Evolutionary conservation across 306 rosid species (phyloP), one percentile per base, ranked within the genome.

Genomic region (Cucurbita moschata): DNA sequence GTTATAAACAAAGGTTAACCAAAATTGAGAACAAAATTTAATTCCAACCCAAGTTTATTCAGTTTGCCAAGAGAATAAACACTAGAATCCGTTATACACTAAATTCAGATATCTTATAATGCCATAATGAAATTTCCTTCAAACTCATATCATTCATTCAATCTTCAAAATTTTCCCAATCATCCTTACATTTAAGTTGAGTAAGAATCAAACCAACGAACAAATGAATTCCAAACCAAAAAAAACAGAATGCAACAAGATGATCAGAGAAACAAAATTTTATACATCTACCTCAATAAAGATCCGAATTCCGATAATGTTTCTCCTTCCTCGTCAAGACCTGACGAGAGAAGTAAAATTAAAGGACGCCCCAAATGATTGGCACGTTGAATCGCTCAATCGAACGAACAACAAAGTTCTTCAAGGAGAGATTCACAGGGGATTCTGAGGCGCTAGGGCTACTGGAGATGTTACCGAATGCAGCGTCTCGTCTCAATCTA

Each of bases 381-480:
- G 51, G 13, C 7, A 3, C 71, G 16, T 18, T 10, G 14, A 63
- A 63, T 40, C 30, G 14, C 70, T 18, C 51, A 5, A 5, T 10
- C 15, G 71, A 10, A 18, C 37, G 5, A 65, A 42, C 37, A 10
- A 13, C 51, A 65, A 42, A 10, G 52, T 18, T 39, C 4, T 63
- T 39, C 10, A 0, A 40, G 37, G 56, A 67, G 54, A 66, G 72
- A 66, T 46, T 67, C 16, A 19, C 5, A 23, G 8, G 12, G 23
- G 73, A 46, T 47, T 44, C 21, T 67, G 54, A 23, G 73, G 73
- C 71, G 73, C 56, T 67, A 67, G 73, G 73, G 73, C 73, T 65
- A 43, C 19, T 42, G 16, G 26, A 4, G 53, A 13, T 10, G 52
- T 65, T 65, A 42, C 16, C 52, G 52, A 43, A 40, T 18, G 37